phyloP scores from a whole-genome alignment of 2,329 filamentous ascomycete species.

The Phialemoniopsis sp. region DNA sequence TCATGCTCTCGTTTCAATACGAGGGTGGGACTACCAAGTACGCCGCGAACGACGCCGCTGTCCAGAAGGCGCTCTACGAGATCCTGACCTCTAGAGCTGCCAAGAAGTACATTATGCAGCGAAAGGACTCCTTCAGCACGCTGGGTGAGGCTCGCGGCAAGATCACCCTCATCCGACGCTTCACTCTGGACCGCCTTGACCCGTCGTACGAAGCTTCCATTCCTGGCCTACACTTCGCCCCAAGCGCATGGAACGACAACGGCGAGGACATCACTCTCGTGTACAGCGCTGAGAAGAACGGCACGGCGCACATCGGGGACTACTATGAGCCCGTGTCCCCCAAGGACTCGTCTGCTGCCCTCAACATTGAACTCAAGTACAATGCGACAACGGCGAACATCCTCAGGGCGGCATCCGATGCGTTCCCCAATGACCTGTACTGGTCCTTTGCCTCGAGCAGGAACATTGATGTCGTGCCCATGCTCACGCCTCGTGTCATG shows the following conservation, averaged over 20 bases:
- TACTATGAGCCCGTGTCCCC: conserved; percentile 35
- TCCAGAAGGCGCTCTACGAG: conserved; percentile 31
- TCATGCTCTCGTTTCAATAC: conserved; percentile 43
- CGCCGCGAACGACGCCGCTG: conserved; percentile 24
- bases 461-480: conserved; percentile 29
- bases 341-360: conserved; percentile 19
- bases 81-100: conserved; percentile 32
- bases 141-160: conserved; percentile 39
- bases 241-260: conserved; percentile 37
- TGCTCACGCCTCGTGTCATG: conserved; percentile 37
- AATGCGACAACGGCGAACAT: conserved; percentile 35
- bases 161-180: conserved; percentile 37
- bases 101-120: conserved; percentile 35
- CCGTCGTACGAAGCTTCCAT: conserved; percentile 25
- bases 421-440: conserved; percentile 33
- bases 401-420: conserved; percentile 25
- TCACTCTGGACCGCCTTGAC: conserved; percentile 33
- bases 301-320: conserved; percentile 43
- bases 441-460: conserved; percentile 43
- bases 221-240: conserved; percentile 42
- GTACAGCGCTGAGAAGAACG: conserved; percentile 30
- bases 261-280: conserved; percentile 29
- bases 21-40: conserved; percentile 26
- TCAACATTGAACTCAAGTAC: conserved; percentile 38
- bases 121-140: conserved; percentile 42